Evolutionary conservation across 352 stramenopile genomes (phyloP).

Genomic region (Globisporangium spinosum): DNA sequence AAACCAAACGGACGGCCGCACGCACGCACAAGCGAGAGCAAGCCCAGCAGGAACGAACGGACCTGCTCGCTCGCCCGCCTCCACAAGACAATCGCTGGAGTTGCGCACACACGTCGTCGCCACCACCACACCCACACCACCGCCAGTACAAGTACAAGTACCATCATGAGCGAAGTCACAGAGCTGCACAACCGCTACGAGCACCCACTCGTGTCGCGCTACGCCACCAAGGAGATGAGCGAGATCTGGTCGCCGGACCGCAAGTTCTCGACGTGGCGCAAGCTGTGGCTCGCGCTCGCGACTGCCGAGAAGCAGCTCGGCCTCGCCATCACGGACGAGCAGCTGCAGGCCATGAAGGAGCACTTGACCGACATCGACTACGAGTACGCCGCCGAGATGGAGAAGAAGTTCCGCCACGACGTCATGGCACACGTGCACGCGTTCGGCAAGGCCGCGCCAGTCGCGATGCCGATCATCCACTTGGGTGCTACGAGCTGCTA

Average conservation of each 20-base stretch:
- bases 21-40: neutral
- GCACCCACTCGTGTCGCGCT: conserved; percentile 90
- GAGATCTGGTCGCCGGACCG: conserved; percentile 97
- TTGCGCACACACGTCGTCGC: neutral
- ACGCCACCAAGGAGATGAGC: conserved; percentile 99
- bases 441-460: conserved; percentile 94
- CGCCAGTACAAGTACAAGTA: neutral
- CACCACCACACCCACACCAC: neutral
- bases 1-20: neutral
- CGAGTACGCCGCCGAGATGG: conserved; percentile 95
- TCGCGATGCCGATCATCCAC: conserved; percentile 99
- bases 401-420: conserved; percentile 98
- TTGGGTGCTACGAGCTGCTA: conserved; percentile 97
- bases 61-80: conserved; percentile 3
- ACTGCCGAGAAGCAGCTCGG: conserved; percentile 97
- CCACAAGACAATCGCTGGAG: conserved; percentile 10
- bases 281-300: conserved; percentile 97
- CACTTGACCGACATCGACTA: conserved; percentile 98
- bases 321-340: conserved; percentile 96
- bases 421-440: conserved; percentile 99
- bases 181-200: conserved; percentile 77
- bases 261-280: conserved; percentile 99
- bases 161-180: conserved; percentile 34
- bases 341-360: conserved; percentile 95
- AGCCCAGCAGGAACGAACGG: conserved; percentile 4